Conservation (phyloP, 495 filamentous ascomycete species). For the Aspergillus haitiensis region DNA sequence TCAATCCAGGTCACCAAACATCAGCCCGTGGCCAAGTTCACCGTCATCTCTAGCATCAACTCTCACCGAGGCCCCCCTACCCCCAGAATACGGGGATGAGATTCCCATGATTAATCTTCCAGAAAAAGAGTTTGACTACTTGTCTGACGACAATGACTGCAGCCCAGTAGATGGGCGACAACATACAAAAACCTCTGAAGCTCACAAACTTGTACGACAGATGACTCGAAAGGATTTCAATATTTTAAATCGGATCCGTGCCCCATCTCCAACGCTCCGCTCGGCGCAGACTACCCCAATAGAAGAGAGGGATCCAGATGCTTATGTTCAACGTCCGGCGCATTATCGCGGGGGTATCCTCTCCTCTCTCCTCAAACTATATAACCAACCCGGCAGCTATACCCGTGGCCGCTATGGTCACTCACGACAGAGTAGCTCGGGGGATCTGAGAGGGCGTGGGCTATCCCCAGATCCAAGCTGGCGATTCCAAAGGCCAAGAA, state of each 20-base stretch:
- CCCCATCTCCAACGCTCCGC: constrained; percentile 41
- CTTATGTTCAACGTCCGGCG: constrained; percentile 66
- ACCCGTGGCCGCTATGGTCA: constrained; percentile 35
- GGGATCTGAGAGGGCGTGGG: constrained; percentile 34
- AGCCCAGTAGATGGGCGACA: constrained; percentile 33
- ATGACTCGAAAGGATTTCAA: constrained; percentile 42
- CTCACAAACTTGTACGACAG: constrained; percentile 38
- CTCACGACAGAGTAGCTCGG: constrained; percentile 37
- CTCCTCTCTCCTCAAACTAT: constrained; percentile 74
- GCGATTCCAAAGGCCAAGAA: constrained; percentile 46
- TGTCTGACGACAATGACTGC: constrained; percentile 39
- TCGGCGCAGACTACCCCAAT: constrained; percentile 63
- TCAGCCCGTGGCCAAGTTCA: constrained; percentile 31
- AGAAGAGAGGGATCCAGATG: constrained; percentile 59
- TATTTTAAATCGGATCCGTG: constrained; percentile 40
- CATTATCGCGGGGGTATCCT: constrained; percentile 77
- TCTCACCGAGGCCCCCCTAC: constrained; percentile 32
- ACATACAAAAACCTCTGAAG: constrained; percentile 35
- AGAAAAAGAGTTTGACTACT: constrained; percentile 39
- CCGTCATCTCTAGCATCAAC: constrained; percentile 36
- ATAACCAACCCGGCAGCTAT: constrained; percentile 44
- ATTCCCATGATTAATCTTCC: constrained; percentile 40
- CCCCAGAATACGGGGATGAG: constrained; percentile 40
- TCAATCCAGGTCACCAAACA: constrained; percentile 35
- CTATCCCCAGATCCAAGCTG: constrained; percentile 40